Evolutionary conservation across 306 rosid species (phyloP), one percentile per base, ranked within the genome.

Genomic region (Morella rubra): DNA sequence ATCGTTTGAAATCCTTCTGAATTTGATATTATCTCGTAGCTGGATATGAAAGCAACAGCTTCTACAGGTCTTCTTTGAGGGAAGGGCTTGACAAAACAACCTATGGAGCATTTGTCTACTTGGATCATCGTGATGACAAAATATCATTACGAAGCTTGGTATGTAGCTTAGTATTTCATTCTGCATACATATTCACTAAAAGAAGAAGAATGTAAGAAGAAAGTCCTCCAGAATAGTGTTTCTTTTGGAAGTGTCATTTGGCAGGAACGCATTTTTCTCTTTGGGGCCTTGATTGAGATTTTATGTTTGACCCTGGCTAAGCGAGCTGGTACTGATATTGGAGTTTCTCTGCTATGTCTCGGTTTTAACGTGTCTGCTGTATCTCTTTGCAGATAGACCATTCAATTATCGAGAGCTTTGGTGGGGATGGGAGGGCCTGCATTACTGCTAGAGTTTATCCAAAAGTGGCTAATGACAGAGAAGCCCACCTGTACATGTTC

Each of bases 391-490:
- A 10, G 97, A 88, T 92, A 77, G 97, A 88, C 52, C 90, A 72
- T 71, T 92, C 97, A 27, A 80, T 92, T 56, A 50, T 90, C 7
- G 97, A 92, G 85, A 90, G 85, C 79, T 92, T 92, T 83, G 97
- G 91, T 1, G 91, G 86, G 0, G 86, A 77, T 72, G 97, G 96
- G 27, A 88, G 78, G 77, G 85, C 64, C 73, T 85, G 88, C 45
- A 87, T 92, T 44, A 90, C 91, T 0, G 78, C 89, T 32, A 89
- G 97, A 78, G 96, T 85, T 32, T 92, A 90, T 79, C 96, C 97
- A 16, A 81, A 76, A 2, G 44, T 87, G 69, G 96, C 93, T 19
- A 80, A 78, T 56, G 69, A 76, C 66, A 76, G 81, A 73, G 86
- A 78, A 50, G 93, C 90, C 11, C 85, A 80, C 73, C 88, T 90